A percentile compares a stretch with the other conserved stretches of the same genome.
Evolutionary conservation across 2,329 filamentous ascomycete species (phyloP).

Genomic region (Annulohypoxylon truncatum): DNA sequence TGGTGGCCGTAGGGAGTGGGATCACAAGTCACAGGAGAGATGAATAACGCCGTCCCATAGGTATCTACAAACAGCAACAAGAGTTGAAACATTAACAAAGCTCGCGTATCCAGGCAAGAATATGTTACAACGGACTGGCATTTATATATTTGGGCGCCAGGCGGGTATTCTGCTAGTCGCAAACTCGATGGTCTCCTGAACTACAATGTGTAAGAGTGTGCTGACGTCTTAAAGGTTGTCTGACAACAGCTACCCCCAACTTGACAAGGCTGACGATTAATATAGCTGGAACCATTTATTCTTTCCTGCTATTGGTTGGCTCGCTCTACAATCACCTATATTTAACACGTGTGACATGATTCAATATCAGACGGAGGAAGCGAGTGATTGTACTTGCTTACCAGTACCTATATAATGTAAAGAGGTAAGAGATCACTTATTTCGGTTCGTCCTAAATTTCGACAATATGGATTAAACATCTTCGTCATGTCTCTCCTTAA

Average conservation of each 20-base stretch:
- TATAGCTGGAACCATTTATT: not conserved
- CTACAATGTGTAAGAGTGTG: not conserved
- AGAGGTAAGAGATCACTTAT: not conserved
- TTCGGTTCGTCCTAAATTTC: not conserved
- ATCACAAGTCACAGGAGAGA: not conserved
- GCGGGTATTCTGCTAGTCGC: not conserved
- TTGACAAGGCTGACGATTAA: not conserved
- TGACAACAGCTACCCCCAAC: not conserved
- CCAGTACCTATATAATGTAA: not conserved
- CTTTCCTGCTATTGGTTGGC: not conserved
- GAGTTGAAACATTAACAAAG: not conserved
- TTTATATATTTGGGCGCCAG: not conserved
- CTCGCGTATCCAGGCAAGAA: not conserved
- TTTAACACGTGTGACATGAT: not conserved
- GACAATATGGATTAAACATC: not conserved
- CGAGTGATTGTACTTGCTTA: not conserved
- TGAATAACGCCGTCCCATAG: not conserved
- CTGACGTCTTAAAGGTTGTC: not conserved
- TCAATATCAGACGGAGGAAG: not conserved
- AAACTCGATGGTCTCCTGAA: not conserved
- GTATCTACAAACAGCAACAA: not conserved
- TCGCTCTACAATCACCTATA: not conserved
- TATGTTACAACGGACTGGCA: not conserved
- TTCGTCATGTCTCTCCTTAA: conserved; percentile 17
- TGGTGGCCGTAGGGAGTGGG: not conserved